Conservation (phyloP, 345 rosid species). For the Pugionium cornutum region DNA sequence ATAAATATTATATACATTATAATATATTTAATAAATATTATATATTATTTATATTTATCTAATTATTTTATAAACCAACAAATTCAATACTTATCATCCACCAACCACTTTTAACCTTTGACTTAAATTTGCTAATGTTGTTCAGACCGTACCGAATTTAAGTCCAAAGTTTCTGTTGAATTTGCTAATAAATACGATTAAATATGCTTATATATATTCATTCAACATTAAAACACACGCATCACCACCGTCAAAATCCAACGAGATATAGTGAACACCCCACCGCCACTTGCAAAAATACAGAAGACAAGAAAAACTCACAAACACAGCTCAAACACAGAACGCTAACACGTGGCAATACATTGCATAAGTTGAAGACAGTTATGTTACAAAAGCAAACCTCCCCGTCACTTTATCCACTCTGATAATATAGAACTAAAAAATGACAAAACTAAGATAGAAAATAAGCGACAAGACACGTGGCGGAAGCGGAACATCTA, state of each 20-base stretch:
- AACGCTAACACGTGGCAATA: neutral
- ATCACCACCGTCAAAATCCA: constrained; percentile 19
- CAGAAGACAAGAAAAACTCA: neutral
- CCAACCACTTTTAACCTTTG: too few relatives aligned
- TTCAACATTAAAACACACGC: constrained; percentile 1
- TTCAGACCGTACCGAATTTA: too few relatives aligned
- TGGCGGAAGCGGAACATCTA: constrained; percentile 24
- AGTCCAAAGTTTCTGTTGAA: too few relatives aligned
- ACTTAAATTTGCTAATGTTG: too few relatives aligned
- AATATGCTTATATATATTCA: too few relatives aligned
- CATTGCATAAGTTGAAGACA: constrained; percentile 15
- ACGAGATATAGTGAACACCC: constrained; percentile 9
- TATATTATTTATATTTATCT: too few relatives aligned
- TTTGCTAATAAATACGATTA: too few relatives aligned
- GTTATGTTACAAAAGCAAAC: constrained; percentile 38
- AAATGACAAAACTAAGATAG: neutral
- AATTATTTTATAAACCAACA: too few relatives aligned
- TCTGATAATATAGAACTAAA: neutral
- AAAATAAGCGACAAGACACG: constrained; percentile 2
- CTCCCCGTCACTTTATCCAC: neutral
- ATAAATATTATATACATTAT: too few relatives aligned
- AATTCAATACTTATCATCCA: too few relatives aligned
- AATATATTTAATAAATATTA: too few relatives aligned
- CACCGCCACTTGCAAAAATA: constrained; percentile 12
- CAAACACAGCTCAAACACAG: neutral